Conservation (phyloP, 495 filamentous ascomycete genomes). For the Niebla homalea region DNA sequence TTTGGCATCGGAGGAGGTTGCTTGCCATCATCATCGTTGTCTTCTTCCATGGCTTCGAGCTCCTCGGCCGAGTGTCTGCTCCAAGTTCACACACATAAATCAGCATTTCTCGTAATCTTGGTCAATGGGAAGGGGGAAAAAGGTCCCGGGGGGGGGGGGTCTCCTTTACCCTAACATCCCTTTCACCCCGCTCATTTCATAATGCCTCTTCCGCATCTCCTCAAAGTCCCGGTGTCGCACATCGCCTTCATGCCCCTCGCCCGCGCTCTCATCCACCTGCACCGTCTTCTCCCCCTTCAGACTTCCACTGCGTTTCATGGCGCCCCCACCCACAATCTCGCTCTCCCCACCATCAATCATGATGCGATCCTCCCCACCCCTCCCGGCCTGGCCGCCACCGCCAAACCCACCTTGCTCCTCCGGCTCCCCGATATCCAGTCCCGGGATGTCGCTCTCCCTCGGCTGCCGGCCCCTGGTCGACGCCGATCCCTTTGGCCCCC, state of each 20-base stretch:
- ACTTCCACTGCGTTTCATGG: constrained; percentile 30
- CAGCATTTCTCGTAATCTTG: neutral
- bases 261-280: constrained; percentile 52
- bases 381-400: constrained; percentile 5
- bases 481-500: constrained; percentile 6
- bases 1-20: constrained; percentile 15
- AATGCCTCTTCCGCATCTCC: constrained; percentile 82
- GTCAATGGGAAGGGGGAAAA: too few species aligned
- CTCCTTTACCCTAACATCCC: constrained; percentile 59
- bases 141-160: too few species aligned
- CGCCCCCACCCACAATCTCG: constrained; percentile 24
- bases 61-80: constrained; percentile 23
- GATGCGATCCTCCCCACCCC: constrained; percentile 25
- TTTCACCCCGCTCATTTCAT: constrained; percentile 96
- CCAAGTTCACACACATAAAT: constrained; percentile 1
- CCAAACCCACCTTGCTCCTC: constrained; percentile 47
- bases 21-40: constrained; percentile 22
- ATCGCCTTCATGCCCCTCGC: constrained; percentile 59
- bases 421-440: constrained; percentile 85
- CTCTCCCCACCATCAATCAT: constrained; percentile 22
- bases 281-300: constrained; percentile 56
- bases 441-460: constrained; percentile 72
- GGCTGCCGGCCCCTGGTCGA: constrained; percentile 26
- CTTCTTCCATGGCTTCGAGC: constrained; percentile 40
- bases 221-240: constrained; percentile 90